These are phyloP conservation scores for Gomphus bonarii DNA, from an alignment of 1,284 basidiomycete genomes.

Conservation along the genomic window DNA sequence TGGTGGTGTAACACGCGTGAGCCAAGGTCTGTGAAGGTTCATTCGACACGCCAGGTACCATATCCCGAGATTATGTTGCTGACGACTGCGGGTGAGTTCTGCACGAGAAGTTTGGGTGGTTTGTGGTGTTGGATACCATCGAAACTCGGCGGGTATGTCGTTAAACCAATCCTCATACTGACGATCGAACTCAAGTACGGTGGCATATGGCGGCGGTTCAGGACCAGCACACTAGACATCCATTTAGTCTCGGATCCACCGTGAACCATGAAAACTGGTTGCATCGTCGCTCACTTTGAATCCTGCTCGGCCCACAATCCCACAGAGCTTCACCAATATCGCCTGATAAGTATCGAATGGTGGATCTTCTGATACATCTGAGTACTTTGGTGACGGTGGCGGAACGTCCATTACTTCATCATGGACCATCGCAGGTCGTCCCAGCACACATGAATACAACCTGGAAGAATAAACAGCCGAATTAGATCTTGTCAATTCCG, in stretches of 20 bases:
- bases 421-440: constrained; percentile 34
- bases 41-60: constrained; percentile 21
- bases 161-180: constrained; percentile 34
- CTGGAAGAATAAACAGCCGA: background rate
- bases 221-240: constrained; percentile 29
- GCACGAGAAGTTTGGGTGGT: background rate
- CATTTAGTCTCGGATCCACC: background rate
- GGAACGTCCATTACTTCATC: constrained; percentile 29
- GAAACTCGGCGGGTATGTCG: constrained; percentile 16
- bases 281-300: constrained; percentile 24
- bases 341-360: constrained; percentile 26
- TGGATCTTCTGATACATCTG: constrained; percentile 27
- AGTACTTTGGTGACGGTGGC: constrained; percentile 23
- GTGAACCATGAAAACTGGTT: background rate
- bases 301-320: constrained; percentile 31
- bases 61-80: constrained; percentile 18
- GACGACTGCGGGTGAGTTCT: constrained; percentile 15
- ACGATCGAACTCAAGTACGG: constrained; percentile 31
- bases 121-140: background rate
- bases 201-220: constrained; percentile 24
- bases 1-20: constrained; percentile 17
- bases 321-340: constrained; percentile 28
- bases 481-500: background rate
- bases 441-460: constrained; percentile 27
- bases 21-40: constrained; percentile 22